Evolutionary conservation across 2,329 filamentous ascomycete genomes (phyloP), one percentile per base, ranked within the genome.

Genomic region (Alternaria tenuissima): DNA sequence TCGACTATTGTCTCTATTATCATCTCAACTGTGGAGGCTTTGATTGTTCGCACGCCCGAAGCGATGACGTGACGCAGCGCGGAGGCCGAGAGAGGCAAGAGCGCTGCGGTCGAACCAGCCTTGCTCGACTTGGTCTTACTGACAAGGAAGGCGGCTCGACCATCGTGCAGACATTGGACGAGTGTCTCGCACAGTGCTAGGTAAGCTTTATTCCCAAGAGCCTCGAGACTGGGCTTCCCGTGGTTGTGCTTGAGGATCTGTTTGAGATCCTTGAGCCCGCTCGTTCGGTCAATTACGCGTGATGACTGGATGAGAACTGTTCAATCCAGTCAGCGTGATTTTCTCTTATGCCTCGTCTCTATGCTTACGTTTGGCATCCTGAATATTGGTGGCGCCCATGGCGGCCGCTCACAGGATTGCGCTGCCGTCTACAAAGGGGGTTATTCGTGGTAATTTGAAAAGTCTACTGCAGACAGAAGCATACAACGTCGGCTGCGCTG

Each of bases 1-100:
- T 97, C 89, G 3, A 88, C 89, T 62, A 98, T 90, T 78, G 97
- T 93, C 65, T 93, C 89, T 65, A 96, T 83, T 16, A 97, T 81
- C 6, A 91, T 87, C 68, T 89, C 86, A n/a, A 94, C 83, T 0
- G 93, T 94, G 76, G 93, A 96, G 61, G 84, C 83, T 71, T 89
- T 91, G 64, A 98, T 79, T 61, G 86, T 89, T 20, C 84, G 80
- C 32, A 89, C 82, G 22, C 91, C 91, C 55, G 90, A 86, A 64
- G 90, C 88, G 48, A 96, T 85, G 24, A 90, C 87, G 26, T 89
- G 82, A 55, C 92, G 89, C 57, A 98, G 80, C 7, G 90, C 89
- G 47, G 87, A 86, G 30, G 91, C 91, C 70, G 89, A 92, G 69
- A 87, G 85, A 55, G 86, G 84, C 11, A 99, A 83, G 26, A 90